Evolutionary conservation across 345 rosid species (phyloP).

Genomic region (Luvunga scandens): DNA sequence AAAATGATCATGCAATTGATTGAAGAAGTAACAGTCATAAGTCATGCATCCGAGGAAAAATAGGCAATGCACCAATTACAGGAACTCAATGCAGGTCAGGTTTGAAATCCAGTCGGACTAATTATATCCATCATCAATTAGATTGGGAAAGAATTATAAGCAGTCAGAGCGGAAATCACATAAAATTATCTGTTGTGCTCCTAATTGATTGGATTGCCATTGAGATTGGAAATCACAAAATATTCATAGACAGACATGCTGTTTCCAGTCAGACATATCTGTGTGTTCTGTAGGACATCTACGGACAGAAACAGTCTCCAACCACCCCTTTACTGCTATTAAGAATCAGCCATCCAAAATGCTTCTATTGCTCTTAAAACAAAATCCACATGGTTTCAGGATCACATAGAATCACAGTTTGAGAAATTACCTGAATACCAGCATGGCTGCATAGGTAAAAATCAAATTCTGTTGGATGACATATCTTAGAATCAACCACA

Average conservation of each 20-base stretch:
- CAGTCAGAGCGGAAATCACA: no score
- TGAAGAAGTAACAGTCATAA: no score
- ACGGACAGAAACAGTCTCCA: not conserved
- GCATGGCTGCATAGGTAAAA: constrained; percentile 99
- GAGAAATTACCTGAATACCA: constrained; percentile 75
- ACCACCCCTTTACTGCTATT: not conserved
- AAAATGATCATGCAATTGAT: no score
- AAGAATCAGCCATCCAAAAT: not conserved
- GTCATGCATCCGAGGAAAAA: no score
- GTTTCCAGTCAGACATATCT: no score
- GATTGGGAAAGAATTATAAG: no score
- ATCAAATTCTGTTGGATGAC: constrained; percentile 97
- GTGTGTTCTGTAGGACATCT: not conserved
- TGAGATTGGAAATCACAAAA: no score
- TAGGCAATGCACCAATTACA: not conserved
- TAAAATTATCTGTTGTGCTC: no score
- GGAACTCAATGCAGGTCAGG: not conserved
- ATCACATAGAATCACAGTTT: not conserved
- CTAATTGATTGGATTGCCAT: no score
- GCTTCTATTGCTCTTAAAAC: not conserved
- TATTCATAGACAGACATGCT: no score
- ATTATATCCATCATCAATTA: not conserved
- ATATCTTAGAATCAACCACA: constrained; percentile 88
- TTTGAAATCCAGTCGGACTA: not conserved
- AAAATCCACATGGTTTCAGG: not conserved